Conservation (phyloP, 2,329 filamentous ascomycete genomes). For the Drechslera avenae region DNA sequence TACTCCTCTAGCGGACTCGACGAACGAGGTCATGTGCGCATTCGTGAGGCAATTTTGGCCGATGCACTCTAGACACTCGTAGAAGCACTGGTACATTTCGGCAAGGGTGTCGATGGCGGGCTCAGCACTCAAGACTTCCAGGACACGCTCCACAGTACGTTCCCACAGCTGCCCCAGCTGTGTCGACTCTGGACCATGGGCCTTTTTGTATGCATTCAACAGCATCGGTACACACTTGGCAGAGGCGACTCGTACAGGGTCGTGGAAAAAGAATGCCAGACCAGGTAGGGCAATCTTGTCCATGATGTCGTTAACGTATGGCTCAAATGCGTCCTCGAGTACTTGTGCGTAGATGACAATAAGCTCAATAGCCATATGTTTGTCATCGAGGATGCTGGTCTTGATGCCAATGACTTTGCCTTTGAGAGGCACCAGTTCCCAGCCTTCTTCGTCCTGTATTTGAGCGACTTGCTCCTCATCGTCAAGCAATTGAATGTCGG, state of each 20-base stretch:
- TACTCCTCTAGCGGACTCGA: conserved; percentile 81
- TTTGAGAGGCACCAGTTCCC: conserved; percentile 95
- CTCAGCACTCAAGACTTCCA: conserved; percentile 92
- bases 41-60: conserved; percentile 80
- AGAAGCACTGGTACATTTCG: conserved; percentile 99
- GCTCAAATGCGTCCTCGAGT: conserved; percentile 88
- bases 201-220: conserved; percentile 91
- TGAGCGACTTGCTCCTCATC: conserved; percentile 93
- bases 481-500: conserved; percentile 93
- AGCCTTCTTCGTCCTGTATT: conserved; percentile 92
- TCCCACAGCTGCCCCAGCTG: conserved; percentile 84
- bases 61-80: conserved; percentile 94
- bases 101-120: conserved; percentile 94
- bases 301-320: conserved; percentile 91
- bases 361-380: conserved; percentile 99
- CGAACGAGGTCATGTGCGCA: conserved; percentile 84
- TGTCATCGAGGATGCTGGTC: conserved; percentile 95
- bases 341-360: conserved; percentile 97
- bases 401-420: conserved; percentile 98
- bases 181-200: conserved; percentile 78
- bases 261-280: conserved; percentile 98
- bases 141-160: conserved; percentile 83
- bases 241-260: conserved; percentile 92
- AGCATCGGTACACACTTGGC: conserved; percentile 94
- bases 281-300: conserved; percentile 94